These are phyloP conservation scores for Echria macrotheca DNA, from an alignment of 495 filamentous ascomycete genomes.

Conservation along the genomic window DNA sequence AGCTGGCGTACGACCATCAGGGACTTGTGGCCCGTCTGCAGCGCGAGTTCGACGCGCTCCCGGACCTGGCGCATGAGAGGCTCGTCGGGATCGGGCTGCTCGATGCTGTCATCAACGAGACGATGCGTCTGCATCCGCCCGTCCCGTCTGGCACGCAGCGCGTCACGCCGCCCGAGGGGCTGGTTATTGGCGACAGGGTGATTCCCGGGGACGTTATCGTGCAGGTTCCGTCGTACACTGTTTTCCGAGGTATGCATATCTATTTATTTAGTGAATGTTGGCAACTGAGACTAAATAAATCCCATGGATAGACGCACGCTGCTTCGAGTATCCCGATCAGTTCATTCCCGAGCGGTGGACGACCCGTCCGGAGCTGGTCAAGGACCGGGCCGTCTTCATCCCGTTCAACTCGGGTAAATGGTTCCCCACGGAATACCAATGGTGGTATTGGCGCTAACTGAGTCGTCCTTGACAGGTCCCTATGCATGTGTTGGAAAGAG, in stretches of 20 bases:
- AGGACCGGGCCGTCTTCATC: constrained; percentile 41
- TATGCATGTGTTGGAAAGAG: constrained; percentile 26
- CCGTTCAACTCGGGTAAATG: constrained; percentile 45
- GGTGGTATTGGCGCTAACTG: too few species aligned
- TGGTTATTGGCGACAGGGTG: constrained; percentile 18
- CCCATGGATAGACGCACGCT: constrained; percentile 9
- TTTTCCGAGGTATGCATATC: constrained; percentile 15
- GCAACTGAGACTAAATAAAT: background rate
- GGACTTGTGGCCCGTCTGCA: constrained; percentile 32
- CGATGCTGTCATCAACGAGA: constrained; percentile 16
- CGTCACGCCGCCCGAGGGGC: constrained; percentile 23
- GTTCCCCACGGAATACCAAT: too few species aligned
- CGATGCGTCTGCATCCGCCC: constrained; percentile 15
- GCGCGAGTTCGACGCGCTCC: constrained; percentile 33
- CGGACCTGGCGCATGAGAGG: constrained; percentile 16
- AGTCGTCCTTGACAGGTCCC: constrained; percentile 11
- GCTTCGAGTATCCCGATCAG: constrained; percentile 4
- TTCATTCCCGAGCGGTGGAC: constrained; percentile 53
- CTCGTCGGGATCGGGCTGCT: constrained; percentile 11
- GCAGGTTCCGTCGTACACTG: constrained; percentile 13
- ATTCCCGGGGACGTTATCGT: constrained; percentile 24
- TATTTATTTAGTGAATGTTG: background rate
- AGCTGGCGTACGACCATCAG: constrained; percentile 42
- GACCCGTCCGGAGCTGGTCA: constrained; percentile 39
- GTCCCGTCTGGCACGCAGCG: constrained; percentile 29